Evolutionary conservation across 306 rosid species (phyloP), one percentile per base, ranked within the genome.

Genomic region (Gynostemma pentaphyllum): DNA sequence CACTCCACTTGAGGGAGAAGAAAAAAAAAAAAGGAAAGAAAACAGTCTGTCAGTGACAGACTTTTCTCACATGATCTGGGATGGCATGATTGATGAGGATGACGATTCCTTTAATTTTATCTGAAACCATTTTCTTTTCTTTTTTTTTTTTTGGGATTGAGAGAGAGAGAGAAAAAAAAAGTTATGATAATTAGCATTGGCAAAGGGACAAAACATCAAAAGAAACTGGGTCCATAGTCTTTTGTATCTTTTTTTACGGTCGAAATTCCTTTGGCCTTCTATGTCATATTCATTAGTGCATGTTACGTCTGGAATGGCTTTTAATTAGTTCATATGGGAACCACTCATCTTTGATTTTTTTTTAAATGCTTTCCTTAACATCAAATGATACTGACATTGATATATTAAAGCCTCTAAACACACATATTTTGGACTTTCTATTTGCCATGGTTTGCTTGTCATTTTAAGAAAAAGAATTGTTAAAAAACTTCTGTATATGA

Each of bases 1-100:
- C 70, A 66, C 32, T 37, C 62, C 55, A 53, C 55, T 40, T 18
- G 55, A 47, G 19, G 24, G 27, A 52, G 39, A 64, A 51, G n/a
- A 1, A 49, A 8, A 36, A 18, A 16, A 51, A 51, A 39, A 49
- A 39, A 28, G 53, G 27, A 30, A 21, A 44, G 24, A 52, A 68
- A 53, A 54, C 64, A 52, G 54, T 49, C 48, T 68, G 53, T 52
- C 72, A 52, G 1, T 28, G 42, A 68, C 72, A 24, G 44, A 41
- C 64, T 48, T 40, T 52, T 53, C 52, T 16, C 64, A 68, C 64
- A 53, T 52, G 64, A 55, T 16, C 64, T 42, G 2, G 12, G 41
- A 50, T 66, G 49, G 57, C 42, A 50, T 51, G 26, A 50, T 47
- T 66, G 70, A 65, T 4, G 40, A 48, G 2, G 70, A 66, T 49